Base-by-base conservation (phyloP, 2,329 filamentous ascomycete genomes). In the Elsinoe ampelina region DNA sequence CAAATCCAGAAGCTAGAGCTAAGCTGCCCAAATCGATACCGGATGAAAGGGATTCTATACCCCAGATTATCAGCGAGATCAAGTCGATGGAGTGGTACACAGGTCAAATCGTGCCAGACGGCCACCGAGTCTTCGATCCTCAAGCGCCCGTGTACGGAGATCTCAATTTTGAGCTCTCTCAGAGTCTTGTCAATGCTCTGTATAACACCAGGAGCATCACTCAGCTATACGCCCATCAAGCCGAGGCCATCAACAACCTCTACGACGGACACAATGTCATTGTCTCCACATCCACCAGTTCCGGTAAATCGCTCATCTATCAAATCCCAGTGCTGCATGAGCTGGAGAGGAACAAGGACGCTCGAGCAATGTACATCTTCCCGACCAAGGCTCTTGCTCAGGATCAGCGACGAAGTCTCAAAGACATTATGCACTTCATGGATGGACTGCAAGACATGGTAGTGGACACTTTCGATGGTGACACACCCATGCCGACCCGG, bases 261-360 rank as follows among this genome's bases (percentile, higher is more conserved):
- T 79, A 92, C 57, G 81, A 86, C 2, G 92, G 90, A 0, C 81
- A 85, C 36, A 84, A 96, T 68, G 89, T 97, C 12, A 92, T 98
- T 54, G 86, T 98, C 1, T 85, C 91, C 1, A 98, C 93, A 0
- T 95, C 92, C 0, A 98, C 93, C 0, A 95, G 89, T 67, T 98
- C 93, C 1, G 93, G 93, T 10, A 98, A 98, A 70, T 96, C 90
- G 5, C 75, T 98, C n/a, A 96, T 98, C 60, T 98, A 97, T 66
- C 93, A 98, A 66, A 80, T 98, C 13, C 93, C 93, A 0, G 89
- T 98, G 43, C 73, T 98, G 10, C 84, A 95, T 66, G 86, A 89
- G 51, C 74, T 98, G 1, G 92, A 98, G 69, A 76, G 82, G 54
- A 87, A 97, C 64, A 74, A 71, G 1, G 77, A 84, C 57, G 87